Conservation (phyloP, 2,329 filamentous ascomycete species). For the Mollisia scopiformis region DNA sequence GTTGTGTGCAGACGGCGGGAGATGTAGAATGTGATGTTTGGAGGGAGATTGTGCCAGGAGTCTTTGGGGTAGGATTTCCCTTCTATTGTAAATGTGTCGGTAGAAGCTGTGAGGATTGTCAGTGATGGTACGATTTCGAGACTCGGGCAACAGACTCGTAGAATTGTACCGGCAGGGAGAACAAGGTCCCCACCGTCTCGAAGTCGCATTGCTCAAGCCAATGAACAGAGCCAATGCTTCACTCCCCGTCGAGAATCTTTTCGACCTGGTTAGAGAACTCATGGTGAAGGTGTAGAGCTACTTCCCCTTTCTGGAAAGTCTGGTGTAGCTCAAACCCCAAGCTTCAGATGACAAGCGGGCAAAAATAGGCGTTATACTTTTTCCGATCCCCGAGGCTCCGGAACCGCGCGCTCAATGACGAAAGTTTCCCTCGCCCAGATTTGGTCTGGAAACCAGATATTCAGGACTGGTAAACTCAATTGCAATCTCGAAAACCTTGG, state of each 20-base stretch:
- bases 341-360: conserved; percentile 11
- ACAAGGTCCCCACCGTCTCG: conserved; percentile 24
- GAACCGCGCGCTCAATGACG: conserved; percentile 12
- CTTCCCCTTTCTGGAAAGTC: conserved; percentile 16
- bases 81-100: not conserved
- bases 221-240: conserved; percentile 33
- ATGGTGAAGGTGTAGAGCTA: conserved; percentile 23
- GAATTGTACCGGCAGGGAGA: conserved; percentile 34
- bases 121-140: not conserved
- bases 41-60: conserved; percentile 82
- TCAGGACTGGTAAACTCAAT: not conserved
- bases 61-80: conserved; percentile 65
- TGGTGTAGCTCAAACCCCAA: conserved; percentile 5
- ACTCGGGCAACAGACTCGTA: conserved; percentile 24
- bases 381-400: conserved; percentile 11
- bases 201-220: conserved; percentile 23
- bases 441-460: not conserved
- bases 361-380: conserved; percentile 17
- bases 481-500: not conserved
- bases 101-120: conserved; percentile 8
- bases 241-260: conserved; percentile 20
- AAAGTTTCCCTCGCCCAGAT: not conserved
- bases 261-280: conserved; percentile 26
- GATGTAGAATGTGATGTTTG: conserved; percentile 74
- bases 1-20: conserved; percentile 86